A percentile compares a stretch with the other conserved stretches of the same genome.
Evolutionary conservation across 257 asterid genomes (phyloP).

Genomic region (Penstemon barbatus): DNA sequence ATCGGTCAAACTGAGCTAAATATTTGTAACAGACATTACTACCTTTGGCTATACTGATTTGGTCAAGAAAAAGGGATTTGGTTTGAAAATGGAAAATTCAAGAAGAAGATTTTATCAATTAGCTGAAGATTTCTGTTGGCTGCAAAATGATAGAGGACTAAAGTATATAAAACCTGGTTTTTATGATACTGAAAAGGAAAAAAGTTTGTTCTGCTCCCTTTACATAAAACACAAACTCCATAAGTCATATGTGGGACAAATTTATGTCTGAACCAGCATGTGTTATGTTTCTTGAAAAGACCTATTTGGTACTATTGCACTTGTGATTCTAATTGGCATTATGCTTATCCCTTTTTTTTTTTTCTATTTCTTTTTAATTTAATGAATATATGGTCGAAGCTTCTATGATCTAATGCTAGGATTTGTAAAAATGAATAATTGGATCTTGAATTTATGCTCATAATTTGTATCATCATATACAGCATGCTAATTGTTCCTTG

Average conservation of each 20-base stretch:
- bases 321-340: slow-evolving; percentile 11
- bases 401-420: too few relatives aligned
- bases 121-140: slow-evolving; percentile 24
- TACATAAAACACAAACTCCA: slow-evolving; percentile 11
- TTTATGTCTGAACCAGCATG: slow-evolving; percentile 19
- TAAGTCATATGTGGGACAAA: slow-evolving; percentile 25
- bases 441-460: too few relatives aligned
- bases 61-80: slow-evolving; percentile 24
- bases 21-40: slow-evolving; percentile 9
- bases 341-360: not conserved
- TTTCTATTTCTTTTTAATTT: not conserved
- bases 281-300: slow-evolving; percentile 24
- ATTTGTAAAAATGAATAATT: too few relatives aligned
- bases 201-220: slow-evolving; percentile 30
- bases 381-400: too few relatives aligned
- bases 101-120: slow-evolving; percentile 31
- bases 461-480: too few relatives aligned
- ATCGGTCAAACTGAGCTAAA: too few relatives aligned
- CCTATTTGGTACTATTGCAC: slow-evolving; percentile 4
- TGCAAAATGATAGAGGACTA: slow-evolving; percentile 16
- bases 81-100: slow-evolving; percentile 32
- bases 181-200: slow-evolving; percentile 13
- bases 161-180: slow-evolving; percentile 25
- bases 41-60: slow-evolving; percentile 44
- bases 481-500: too few relatives aligned